These are phyloP conservation scores for Pichia nakasei DNA, from an alignment of 805 yeast genomes.

Conservation along the genomic window DNA sequence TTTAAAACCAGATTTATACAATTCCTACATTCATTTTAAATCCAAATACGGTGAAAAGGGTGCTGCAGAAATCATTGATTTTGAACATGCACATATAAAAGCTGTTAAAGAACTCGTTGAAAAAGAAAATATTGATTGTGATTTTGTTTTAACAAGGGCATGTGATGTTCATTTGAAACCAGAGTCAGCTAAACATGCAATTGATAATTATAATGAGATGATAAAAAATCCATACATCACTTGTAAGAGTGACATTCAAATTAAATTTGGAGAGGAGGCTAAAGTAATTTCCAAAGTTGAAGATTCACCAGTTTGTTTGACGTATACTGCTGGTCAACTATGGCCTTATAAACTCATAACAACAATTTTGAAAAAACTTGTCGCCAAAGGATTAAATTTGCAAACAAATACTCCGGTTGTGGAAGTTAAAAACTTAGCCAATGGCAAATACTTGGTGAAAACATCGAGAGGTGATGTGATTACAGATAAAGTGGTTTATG, in stretches of 20 bases:
- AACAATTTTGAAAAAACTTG: slow-evolving; percentile 24
- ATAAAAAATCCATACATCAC: neutral
- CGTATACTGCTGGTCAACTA: slow-evolving; percentile 34
- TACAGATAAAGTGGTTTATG: slow-evolving; percentile 29
- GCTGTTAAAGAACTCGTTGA: slow-evolving; percentile 27
- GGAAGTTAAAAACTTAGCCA: slow-evolving; percentile 15
- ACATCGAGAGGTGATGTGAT: slow-evolving; percentile 23
- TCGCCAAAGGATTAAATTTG: slow-evolving; percentile 30
- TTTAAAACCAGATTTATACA: slow-evolving; percentile 29
- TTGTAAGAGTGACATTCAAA: slow-evolving; percentile 25
- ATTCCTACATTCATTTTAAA: slow-evolving; percentile 11
- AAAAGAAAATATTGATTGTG: slow-evolving; percentile 26
- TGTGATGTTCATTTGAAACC: slow-evolving; percentile 22
- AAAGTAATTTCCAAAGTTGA: slow-evolving; percentile 23
- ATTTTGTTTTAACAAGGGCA: slow-evolving; percentile 24
- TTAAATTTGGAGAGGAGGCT: slow-evolving; percentile 26
- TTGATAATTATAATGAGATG: slow-evolving; percentile 20
- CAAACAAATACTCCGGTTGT: slow-evolving; percentile 35
- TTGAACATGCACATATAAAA: slow-evolving; percentile 29
- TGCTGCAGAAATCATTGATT: slow-evolving; percentile 31
- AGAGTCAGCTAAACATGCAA: slow-evolving; percentile 11
- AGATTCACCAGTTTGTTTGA: slow-evolving; percentile 25
- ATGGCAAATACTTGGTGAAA: slow-evolving; percentile 26
- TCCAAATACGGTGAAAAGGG: slow-evolving; percentile 19
- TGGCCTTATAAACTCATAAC: slow-evolving; percentile 37